phyloP scores from a whole-genome alignment of 768 basidiomycete species.

The Trametes sanguinea region DNA sequence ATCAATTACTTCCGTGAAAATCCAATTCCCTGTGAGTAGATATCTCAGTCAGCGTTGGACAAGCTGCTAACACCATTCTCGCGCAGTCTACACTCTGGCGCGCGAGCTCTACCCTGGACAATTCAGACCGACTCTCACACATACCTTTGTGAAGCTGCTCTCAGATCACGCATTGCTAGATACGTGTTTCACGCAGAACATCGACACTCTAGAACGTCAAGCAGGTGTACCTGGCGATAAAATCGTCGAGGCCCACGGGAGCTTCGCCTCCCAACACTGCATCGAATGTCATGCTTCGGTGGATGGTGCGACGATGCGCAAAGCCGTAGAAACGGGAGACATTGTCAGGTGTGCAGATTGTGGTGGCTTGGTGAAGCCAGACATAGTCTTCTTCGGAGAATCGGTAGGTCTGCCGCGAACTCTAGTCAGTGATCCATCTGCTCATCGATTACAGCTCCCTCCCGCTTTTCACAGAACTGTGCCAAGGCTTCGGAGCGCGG shows the following conservation, averaged over 20 bases:
- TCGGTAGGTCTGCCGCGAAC: slow-evolving; percentile 44
- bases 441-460: slow-evolving; percentile 59
- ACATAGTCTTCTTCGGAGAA: slow-evolving; percentile 94
- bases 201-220: slow-evolving; percentile 86
- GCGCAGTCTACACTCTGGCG: slow-evolving; percentile 82
- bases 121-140: slow-evolving; percentile 84
- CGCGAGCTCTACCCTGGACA: slow-evolving; percentile 91
- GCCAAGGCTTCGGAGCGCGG: slow-evolving; percentile 57
- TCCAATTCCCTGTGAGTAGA: slow-evolving; percentile 71
- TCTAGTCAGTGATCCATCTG: not conserved
- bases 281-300: slow-evolving; percentile 66
- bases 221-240: slow-evolving; percentile 74
- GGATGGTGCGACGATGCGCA: slow-evolving; percentile 68
- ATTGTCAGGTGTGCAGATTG: slow-evolving; percentile 72
- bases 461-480: slow-evolving; percentile 62
- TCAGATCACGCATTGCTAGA: slow-evolving; percentile 67
- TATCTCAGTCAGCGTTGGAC: not conserved
- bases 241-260: slow-evolving; percentile 95
- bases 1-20: slow-evolving; percentile 81
- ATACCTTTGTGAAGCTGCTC: slow-evolving; percentile 87
- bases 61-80: not conserved
- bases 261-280: slow-evolving; percentile 86
- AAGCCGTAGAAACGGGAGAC: slow-evolving; percentile 56
- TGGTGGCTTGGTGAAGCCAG: slow-evolving; percentile 82
- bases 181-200: slow-evolving; percentile 88